A percentile compares a stretch with the other conserved stretches of the same genome.
Evolutionary conservation across 805 yeast species (phyloP).

Genomic region (Wickerhamiella australiensis): DNA sequence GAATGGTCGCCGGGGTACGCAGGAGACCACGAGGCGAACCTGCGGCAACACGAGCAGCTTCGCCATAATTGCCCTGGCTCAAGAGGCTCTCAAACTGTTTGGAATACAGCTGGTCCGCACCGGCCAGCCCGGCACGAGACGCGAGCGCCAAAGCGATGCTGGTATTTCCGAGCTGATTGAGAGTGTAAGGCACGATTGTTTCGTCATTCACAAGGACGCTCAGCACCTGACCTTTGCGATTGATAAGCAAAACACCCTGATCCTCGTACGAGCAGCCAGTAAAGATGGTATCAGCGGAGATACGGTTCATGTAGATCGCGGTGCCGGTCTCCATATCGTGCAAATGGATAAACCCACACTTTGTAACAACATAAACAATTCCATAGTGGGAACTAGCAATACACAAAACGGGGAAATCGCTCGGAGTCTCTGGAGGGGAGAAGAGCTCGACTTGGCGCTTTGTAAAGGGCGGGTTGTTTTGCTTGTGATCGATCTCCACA

Average conservation of each 20-base stretch:
- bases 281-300: conserved; percentile 90
- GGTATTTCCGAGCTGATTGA: conserved; percentile 76
- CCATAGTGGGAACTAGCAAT: conserved; percentile 81
- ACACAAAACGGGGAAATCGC: conserved; percentile 91
- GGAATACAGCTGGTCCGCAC: conserved; percentile 83
- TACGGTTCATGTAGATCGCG: conserved; percentile 88
- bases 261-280: conserved; percentile 66
- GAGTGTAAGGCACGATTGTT: conserved; percentile 77
- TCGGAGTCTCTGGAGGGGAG: conserved; percentile 92
- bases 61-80: conserved; percentile 72
- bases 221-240: conserved; percentile 88
- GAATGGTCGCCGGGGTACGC: conserved; percentile 89
- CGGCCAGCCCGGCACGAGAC: conserved; percentile 91
- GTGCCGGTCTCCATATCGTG: conserved; percentile 89
- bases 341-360: conserved; percentile 90
- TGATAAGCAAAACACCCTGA: conserved; percentile 82
- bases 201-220: conserved; percentile 80
- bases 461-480: conserved; percentile 65
- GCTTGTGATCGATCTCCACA: conserved; percentile 91
- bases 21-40: conserved; percentile 67
- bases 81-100: conserved; percentile 85
- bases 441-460: conserved; percentile 87
- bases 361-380: conserved; percentile 77
- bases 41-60: conserved; percentile 96
- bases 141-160: conserved; percentile 78